Percentiles rank a stretch among this genome's conserved stretches.
phyloP scores from a whole-genome alignment of 2,329 filamentous ascomycete species.

The Penicillium corylophilum region DNA sequence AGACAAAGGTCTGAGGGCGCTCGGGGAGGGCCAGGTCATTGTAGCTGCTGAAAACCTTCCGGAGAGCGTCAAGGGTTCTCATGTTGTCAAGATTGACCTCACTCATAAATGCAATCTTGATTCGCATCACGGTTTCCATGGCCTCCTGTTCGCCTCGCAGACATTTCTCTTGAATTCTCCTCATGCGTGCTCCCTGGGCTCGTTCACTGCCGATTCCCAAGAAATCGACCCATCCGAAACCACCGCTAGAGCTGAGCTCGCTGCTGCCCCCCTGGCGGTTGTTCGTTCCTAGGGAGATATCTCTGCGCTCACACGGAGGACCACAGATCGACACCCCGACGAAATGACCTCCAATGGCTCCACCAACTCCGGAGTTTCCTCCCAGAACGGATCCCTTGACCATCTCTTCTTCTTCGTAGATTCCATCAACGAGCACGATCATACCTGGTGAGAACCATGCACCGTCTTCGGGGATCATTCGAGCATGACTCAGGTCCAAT shows the following conservation, averaged over 20 bases:
- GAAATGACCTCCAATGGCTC: slow-evolving; percentile 88
- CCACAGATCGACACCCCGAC: slow-evolving; percentile 87
- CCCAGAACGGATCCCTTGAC: slow-evolving; percentile 65
- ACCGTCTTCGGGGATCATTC: slow-evolving; percentile 77
- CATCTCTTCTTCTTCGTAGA: slow-evolving; percentile 92
- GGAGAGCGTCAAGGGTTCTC: slow-evolving; percentile 74
- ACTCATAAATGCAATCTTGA: slow-evolving; percentile 71
- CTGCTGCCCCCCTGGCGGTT: slow-evolving; percentile 40
- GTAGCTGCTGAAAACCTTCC: slow-evolving; percentile 75
- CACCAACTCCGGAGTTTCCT: slow-evolving; percentile 78
- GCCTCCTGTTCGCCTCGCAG: slow-evolving; percentile 42
- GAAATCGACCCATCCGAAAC: slow-evolving; percentile 97
- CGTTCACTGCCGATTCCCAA: slow-evolving; percentile 87
- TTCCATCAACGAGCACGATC: slow-evolving; percentile 90
- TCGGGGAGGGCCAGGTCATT: slow-evolving; percentile 62
- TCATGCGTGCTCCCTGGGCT: slow-evolving; percentile 79
- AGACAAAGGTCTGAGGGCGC: slow-evolving; percentile 73
- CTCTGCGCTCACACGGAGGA: slow-evolving; percentile 83
- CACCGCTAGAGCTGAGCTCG: slow-evolving; percentile 60
- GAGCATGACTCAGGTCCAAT: slow-evolving; percentile 77
- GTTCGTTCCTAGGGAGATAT: slow-evolving; percentile 71
- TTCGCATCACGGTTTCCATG: slow-evolving; percentile 35
- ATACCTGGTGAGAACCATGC: slow-evolving; percentile 94
- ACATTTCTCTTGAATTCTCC: slow-evolving; percentile 70
- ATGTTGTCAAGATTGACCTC: slow-evolving; percentile 86